Evolutionary conservation across 2,329 filamentous ascomycete species (phyloP), one percentile per base, ranked within the genome.

Genomic region (Beauveria sp.): DNA sequence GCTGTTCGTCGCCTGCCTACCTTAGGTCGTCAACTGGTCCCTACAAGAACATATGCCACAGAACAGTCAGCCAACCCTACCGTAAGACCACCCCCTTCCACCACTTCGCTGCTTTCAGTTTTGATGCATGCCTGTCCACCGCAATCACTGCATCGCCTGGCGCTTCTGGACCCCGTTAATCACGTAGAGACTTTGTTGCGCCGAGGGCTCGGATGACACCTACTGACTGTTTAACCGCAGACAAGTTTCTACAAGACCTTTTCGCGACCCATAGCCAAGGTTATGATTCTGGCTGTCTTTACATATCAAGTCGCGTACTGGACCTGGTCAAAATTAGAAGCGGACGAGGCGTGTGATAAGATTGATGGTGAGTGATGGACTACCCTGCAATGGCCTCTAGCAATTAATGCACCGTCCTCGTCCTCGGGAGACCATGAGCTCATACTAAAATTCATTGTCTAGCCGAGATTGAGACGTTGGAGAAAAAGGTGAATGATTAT

Each of bases 231-330:
- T 9, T 4, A 20, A 24, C 28, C 16, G 42, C 67, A 89, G 83
- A 75, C 83, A 55, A 77, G 80, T 52, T 93, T 93, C 76, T 93
- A 91, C 79, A 87, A 85, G 70, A 85, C 84, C 16, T 92, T 91
- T 70, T 85, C 86, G 45, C 81, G 88, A 1, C 89, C 90, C 3
- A 79, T 93, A 51, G 81, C 84, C 59, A 93, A 92, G 76, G 86
- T 86, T 60, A 83, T 91, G 66, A 80, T 93, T 43, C 81, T 89
- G 70, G 89, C 90, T 60, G 82, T 92, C 61, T 86, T 91, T 70
- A 88, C 87, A 2, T 95, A 93, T 73, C 90, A 95, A 74, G 68
- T 89, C n/a, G 74, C 82, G 16, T 93, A 93, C 75, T 91, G 84
- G 77, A 77, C 76, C 16, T 95, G 90, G 90, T 72, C 84, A 43